These are phyloP conservation scores for Tanacetum coccineum DNA, from an alignment of 129 eudicot species.

Conservation along the genomic window DNA sequence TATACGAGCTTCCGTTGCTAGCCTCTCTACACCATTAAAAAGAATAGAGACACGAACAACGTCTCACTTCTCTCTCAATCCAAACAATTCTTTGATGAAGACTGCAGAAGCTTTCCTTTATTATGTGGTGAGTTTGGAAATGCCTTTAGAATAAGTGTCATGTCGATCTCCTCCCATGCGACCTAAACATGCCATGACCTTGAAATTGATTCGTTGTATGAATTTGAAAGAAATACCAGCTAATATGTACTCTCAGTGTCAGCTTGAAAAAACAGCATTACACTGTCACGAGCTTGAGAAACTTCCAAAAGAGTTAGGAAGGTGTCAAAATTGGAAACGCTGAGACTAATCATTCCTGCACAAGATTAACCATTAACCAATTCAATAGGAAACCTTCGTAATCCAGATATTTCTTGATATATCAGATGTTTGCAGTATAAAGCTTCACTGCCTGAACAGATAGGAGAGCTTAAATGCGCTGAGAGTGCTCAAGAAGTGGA, in stretches of 20 bases:
- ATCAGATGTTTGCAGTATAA: slow-evolving; percentile 34
- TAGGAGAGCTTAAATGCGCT: slow-evolving; percentile 28
- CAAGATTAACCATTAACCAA: slow-evolving; percentile 20
- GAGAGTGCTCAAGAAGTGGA: slow-evolving; percentile 28
- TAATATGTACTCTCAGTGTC: slow-evolving; percentile 27
- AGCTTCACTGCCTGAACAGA: slow-evolving; percentile 19
- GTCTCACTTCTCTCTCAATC: slow-evolving; percentile 32
- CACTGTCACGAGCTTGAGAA: slow-evolving; percentile 48
- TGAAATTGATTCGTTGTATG: slow-evolving; percentile 42
- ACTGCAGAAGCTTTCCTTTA: slow-evolving; percentile 46
- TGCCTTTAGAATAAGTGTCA: slow-evolving; percentile 33
- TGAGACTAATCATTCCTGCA: slow-evolving; percentile 35
- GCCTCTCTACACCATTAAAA: slow-evolving; percentile 24
- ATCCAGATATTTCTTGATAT: slow-evolving; percentile 24
- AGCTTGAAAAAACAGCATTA: slow-evolving; percentile 38
- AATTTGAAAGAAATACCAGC: slow-evolving; percentile 37
- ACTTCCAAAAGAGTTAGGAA: slow-evolving; percentile 34
- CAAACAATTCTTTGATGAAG: slow-evolving; percentile 25
- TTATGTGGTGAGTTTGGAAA: slow-evolving; percentile 44
- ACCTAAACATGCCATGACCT: slow-evolving; percentile 38
- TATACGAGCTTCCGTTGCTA: slow-evolving; percentile 18
- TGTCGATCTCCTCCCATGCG: slow-evolving; percentile 13
- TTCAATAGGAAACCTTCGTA: slow-evolving; percentile 15
- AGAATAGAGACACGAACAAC: slow-evolving; percentile 37
- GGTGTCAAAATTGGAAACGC: slow-evolving; percentile 21